Evolutionary conservation across 2,329 filamentous ascomycete species (phyloP).

Genomic region (Pyricularia sp.): DNA sequence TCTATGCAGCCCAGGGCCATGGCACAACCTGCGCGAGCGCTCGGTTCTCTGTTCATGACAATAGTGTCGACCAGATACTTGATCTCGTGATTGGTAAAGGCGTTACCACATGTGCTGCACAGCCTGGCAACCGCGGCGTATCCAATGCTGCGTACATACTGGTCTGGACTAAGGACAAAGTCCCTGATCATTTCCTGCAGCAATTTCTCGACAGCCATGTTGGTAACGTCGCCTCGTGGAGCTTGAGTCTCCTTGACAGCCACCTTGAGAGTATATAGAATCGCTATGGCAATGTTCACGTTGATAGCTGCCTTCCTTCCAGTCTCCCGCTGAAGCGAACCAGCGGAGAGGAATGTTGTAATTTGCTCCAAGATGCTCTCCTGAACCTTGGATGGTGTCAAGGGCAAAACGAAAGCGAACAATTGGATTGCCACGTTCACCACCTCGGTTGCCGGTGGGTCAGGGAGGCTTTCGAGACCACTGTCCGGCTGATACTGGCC

Average conservation of each 20-base stretch:
- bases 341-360: constrained; percentile 73
- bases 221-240: constrained; percentile 58
- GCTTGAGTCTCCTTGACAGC: constrained; percentile 69
- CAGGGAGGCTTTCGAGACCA: constrained; percentile 33
- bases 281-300: constrained; percentile 75
- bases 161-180: constrained; percentile 72
- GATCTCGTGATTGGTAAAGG: constrained; percentile 80
- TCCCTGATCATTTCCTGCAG: constrained; percentile 61
- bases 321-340: constrained; percentile 67
- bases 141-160: constrained; percentile 72
- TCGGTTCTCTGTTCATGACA: constrained; percentile 84
- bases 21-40: constrained; percentile 84
- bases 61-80: constrained; percentile 84
- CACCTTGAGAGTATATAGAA: constrained; percentile 71
- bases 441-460: constrained; percentile 82
- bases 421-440: constrained; percentile 89
- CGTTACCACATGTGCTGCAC: constrained; percentile 72
- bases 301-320: constrained; percentile 82
- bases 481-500: constrained; percentile 13
- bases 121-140: constrained; percentile 77
- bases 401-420: constrained; percentile 80
- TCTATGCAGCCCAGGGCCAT: constrained; percentile 89
- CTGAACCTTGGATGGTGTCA: constrained; percentile 83
- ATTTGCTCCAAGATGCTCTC: constrained; percentile 94
- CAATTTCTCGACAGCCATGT: constrained; percentile 66